phyloP scores from a whole-genome alignment of 306 rosid genomes.

The Urtica urens region DNA sequence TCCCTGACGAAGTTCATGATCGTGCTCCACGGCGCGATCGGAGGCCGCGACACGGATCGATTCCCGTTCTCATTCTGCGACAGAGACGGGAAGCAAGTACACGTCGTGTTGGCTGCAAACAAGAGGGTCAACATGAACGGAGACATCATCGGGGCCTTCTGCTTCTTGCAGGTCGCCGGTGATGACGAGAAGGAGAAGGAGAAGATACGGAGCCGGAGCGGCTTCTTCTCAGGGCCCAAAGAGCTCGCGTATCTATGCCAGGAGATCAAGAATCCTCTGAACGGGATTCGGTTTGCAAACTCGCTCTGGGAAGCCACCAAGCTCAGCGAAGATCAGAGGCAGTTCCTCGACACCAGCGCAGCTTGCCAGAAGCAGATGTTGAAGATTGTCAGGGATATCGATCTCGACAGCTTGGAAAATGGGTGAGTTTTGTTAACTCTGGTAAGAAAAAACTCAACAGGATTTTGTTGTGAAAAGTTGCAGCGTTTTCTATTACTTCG shows the following conservation, averaged over 20 bases:
- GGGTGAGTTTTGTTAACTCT: constrained; percentile 66
- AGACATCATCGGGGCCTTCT: constrained; percentile 81
- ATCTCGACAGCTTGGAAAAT: constrained; percentile 65
- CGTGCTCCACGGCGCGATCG: constrained; percentile 86
- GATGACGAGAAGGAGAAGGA: constrained; percentile 81
- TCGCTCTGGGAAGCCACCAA: constrained; percentile 90
- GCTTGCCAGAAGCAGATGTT: constrained; percentile 95
- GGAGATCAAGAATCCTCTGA: constrained; percentile 82
- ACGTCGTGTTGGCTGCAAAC: constrained; percentile 83
- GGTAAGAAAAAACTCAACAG: too few relatives aligned
- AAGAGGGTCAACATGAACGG: constrained; percentile 76
- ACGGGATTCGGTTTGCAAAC: constrained; percentile 83
- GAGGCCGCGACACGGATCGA: constrained; percentile 67
- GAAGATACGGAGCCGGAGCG: constrained; percentile 60
- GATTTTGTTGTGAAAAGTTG: too few relatives aligned
- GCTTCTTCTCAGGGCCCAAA: constrained; percentile 68
- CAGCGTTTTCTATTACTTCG: too few relatives aligned
- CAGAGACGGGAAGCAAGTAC: constrained; percentile 59
- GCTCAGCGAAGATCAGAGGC: constrained; percentile 81
- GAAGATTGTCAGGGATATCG: constrained; percentile 61
- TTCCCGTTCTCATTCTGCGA: constrained; percentile 72
- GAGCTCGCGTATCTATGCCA: constrained; percentile 90
- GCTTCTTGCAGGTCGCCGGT: constrained; percentile 85
- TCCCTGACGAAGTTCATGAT: constrained; percentile 86
- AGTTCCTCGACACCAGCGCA: constrained; percentile 77